Evolutionary conservation across 83 land plant genomes (phyloP).

Genomic region (Thuja plicata): DNA sequence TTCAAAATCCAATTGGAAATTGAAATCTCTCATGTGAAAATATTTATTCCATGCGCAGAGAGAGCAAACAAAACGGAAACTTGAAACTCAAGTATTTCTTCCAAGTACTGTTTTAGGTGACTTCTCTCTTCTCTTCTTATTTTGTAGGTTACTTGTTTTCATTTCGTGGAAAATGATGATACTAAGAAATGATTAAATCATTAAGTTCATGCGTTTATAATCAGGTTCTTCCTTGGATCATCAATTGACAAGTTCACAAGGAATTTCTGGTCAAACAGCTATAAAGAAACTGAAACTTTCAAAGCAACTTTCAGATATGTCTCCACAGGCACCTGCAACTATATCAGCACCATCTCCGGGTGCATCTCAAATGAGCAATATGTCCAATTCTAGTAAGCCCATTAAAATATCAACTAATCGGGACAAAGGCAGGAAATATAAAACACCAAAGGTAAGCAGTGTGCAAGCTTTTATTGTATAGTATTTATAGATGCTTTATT

Average conservation of each 20-base stretch:
- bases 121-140: background rate
- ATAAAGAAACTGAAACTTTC: slow-evolving; percentile 64
- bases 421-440: slow-evolving; percentile 63
- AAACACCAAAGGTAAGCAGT: slow-evolving; percentile 60
- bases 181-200: background rate
- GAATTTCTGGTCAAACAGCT: slow-evolving; percentile 45
- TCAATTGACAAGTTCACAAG: slow-evolving; percentile 33
- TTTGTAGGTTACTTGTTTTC: background rate
- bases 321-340: slow-evolving; percentile 42
- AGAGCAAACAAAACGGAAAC: slow-evolving; percentile 46
- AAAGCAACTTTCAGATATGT: slow-evolving; percentile 56
- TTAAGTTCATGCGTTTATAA: background rate
- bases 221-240: slow-evolving; percentile 11
- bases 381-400: slow-evolving; percentile 70
- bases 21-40: background rate
- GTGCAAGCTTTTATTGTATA: background rate
- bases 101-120: slow-evolving; percentile 7
- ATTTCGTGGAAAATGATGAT: background rate
- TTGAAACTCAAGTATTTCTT: slow-evolving; percentile 36
- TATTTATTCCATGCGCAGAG: slow-evolving; percentile 28
- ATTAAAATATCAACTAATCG: slow-evolving; percentile 62
- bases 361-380: slow-evolving; percentile 71
- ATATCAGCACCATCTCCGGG: slow-evolving; percentile 60
- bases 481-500: background rate
- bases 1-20: background rate